A percentile compares a stretch with the other conserved stretches of the same genome.
Evolutionary conservation across 139 green algal species (phyloP).

Genomic region (Closterium sp.): DNA sequence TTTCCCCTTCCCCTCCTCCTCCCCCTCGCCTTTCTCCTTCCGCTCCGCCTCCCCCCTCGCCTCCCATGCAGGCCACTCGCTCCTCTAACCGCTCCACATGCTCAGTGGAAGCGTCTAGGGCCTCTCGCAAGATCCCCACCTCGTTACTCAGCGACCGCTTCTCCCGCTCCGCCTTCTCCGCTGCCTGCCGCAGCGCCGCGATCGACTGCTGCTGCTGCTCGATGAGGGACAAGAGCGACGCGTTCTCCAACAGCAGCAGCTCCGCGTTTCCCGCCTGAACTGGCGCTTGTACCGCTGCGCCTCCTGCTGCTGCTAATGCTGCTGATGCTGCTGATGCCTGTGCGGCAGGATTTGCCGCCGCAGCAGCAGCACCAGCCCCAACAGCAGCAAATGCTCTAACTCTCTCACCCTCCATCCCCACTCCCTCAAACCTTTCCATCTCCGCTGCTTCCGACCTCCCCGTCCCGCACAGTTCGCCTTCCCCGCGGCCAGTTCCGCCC

Average conservation of each 20-base stretch:
- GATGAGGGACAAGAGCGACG: not conserved
- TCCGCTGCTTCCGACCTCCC: not conserved
- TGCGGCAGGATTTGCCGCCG: not conserved
- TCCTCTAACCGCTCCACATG: not conserved
- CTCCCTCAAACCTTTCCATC: not conserved
- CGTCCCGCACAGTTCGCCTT: not conserved
- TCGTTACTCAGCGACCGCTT: not conserved
- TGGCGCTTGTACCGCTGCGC: not conserved
- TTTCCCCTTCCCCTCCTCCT: not conserved
- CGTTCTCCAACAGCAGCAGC: not conserved
- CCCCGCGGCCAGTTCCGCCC: not conserved
- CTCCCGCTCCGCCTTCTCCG: not conserved
- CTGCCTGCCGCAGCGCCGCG: not conserved
- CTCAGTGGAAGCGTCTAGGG: not conserved
- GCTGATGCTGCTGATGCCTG: not conserved
- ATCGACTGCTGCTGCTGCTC: not conserved
- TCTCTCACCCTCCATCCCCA: slow-evolving; percentile 2
- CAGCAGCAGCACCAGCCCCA: not conserved
- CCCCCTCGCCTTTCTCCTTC: slow-evolving; percentile 12
- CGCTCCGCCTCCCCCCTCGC: not conserved
- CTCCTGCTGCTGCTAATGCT: not conserved
- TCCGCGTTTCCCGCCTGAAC: not conserved
- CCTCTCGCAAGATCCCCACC: not conserved
- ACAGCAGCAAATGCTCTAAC: not conserved
- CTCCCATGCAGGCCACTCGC: not conserved